Percentiles rank a stretch among this genome's conserved stretches.
Conservation (phyloP, 2,329 filamentous ascomycete genomes). For the Aschersonia sp. region DNA sequence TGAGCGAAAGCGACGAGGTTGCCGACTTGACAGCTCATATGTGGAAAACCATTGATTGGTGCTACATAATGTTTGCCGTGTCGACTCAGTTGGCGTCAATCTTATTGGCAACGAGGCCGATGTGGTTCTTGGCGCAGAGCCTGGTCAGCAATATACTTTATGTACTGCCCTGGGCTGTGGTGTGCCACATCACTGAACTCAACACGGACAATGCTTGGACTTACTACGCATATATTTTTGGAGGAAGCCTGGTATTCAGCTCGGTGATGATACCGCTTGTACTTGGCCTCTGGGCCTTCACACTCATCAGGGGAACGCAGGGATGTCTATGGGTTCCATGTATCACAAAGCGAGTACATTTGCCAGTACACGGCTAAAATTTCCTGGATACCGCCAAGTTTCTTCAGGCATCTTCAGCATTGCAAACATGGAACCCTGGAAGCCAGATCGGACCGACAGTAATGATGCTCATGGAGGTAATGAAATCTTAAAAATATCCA, state of each 20-base stretch:
- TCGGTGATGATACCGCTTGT: constrained; percentile 29
- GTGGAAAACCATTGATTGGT: constrained; percentile 50
- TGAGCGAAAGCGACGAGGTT: constrained; percentile 42
- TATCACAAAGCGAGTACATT: no score
- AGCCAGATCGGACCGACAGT: no score
- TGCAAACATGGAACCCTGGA: no score
- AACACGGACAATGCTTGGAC: constrained; percentile 45
- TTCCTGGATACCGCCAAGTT: no score
- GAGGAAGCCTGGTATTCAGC: constrained; percentile 52
- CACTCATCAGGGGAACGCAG: not conserved
- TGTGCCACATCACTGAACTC: constrained; percentile 33
- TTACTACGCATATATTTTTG: constrained; percentile 53
- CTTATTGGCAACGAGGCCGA: constrained; percentile 46
- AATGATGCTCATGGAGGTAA: no score
- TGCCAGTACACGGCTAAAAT: no score
- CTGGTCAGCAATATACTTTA: constrained; percentile 53
- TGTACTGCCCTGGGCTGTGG: constrained; percentile 58
- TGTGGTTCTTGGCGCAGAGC: constrained; percentile 56
- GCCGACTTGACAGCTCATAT: constrained; percentile 49
- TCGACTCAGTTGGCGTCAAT: constrained; percentile 52
- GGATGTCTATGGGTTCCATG: no score
- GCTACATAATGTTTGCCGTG: constrained; percentile 55
- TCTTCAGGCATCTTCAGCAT: no score
- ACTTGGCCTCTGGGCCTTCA: not conserved
- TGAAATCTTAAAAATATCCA: no score